Evolutionary conservation across 352 stramenopile genomes (phyloP), one percentile per base, ranked within the genome.

Genomic region (Globisporangium nodosum): DNA sequence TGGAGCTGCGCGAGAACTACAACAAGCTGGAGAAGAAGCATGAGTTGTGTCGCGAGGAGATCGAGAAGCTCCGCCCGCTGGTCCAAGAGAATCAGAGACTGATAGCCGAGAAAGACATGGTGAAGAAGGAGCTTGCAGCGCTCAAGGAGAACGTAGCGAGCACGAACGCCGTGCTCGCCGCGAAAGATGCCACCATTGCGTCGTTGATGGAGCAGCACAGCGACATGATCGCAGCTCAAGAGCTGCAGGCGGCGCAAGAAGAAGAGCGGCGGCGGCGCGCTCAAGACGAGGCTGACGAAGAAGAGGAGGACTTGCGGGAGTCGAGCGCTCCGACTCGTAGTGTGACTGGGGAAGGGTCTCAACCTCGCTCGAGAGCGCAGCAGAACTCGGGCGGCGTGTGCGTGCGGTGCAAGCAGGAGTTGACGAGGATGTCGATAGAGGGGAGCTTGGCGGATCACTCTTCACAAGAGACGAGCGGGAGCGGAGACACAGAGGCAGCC

Each of bases 1-100:
- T 94, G 2, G 92, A 98, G 47, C 70, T 97, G 9, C 78, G 81
- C 12, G 87, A 97, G 46, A 86, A 78, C 52, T 92, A 80, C 60
- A 54, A 58, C 31, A 90, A 78, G 48, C 68, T 97, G 0, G 78
- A 95, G 54, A 81, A 87, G 18, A 86, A 87, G 58, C 77, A 74
- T 45, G 76, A 89, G 2, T 51, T 71, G 15, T 67, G 64, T 27
- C 70, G 71, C 13, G 81, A 90, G 24, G 78, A 93, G 43, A 18
- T 93, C 9, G 72, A 91, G 53, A 64, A 70, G 0, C 52, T 95
- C 18, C 74, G 81, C 5, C 75, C 78, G 5, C 55, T 92, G 0
- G 55, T 88, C 0, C 67, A 73, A 3, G 56, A 79, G 18, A 90
- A 83, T 16, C 73, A 87, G 16, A 52, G 68, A 7, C 56, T 94